Evolutionary conservation across 257 asterid species (phyloP).

Genomic region (Knoxia roxburghii): DNA sequence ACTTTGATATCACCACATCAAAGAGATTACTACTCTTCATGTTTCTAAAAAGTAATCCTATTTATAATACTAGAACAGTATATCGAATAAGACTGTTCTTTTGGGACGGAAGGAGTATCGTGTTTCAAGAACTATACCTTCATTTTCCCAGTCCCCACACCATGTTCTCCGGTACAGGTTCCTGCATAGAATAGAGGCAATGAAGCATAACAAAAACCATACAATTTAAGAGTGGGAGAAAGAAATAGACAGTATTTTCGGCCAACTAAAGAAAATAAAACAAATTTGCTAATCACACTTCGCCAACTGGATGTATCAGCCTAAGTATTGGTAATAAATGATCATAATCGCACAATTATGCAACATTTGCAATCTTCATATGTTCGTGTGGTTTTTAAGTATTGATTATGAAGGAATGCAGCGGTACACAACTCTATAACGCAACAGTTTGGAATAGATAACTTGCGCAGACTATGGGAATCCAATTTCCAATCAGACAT

Average conservation of each 20-base stretch:
- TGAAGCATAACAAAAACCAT: conserved; percentile 1
- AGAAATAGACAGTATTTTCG: too few relatives aligned
- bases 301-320: background rate
- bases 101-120: too few relatives aligned
- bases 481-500: background rate
- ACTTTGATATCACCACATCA: too few relatives aligned
- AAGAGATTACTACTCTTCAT: too few relatives aligned
- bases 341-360: background rate
- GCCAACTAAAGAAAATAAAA: too few relatives aligned
- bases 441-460: background rate
- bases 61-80: too few relatives aligned
- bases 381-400: too few relatives aligned
- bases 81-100: too few relatives aligned
- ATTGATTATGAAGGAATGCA: background rate
- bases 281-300: background rate
- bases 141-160: conserved; percentile 97
- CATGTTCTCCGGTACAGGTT: conserved; percentile 98
- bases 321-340: background rate
- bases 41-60: too few relatives aligned
- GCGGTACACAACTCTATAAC: background rate
- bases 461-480: background rate
- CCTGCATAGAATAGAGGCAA: conserved; percentile 49
- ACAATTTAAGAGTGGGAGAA: background rate
- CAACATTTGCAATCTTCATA: background rate
- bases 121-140: conserved; percentile 43